These are phyloP conservation scores for Sporothrix curviconia DNA, from an alignment of 2,329 filamentous ascomycete species.

Conservation along the genomic window DNA sequence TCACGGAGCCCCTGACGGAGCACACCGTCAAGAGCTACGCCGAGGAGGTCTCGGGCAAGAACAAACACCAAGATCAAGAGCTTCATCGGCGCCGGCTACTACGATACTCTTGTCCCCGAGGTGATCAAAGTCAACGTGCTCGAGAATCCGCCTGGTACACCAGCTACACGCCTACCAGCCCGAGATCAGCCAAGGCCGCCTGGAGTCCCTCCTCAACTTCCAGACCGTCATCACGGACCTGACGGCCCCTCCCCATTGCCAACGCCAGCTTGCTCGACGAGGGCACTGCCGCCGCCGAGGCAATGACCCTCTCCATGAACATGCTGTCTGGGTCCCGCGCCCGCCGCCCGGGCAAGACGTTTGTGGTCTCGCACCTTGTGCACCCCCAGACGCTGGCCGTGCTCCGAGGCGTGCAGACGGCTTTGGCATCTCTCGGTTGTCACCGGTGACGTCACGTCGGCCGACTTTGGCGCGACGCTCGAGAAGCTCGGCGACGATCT, in stretches of 20 bases:
- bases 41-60: conserved; percentile 29
- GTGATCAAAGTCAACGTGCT: conserved; percentile 91
- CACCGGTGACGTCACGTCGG: conserved; percentile 62
- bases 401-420: conserved; percentile 79
- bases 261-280: conserved; percentile 91
- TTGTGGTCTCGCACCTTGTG: conserved; percentile 72
- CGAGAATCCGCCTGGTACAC: conserved; percentile 95
- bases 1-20: conserved; percentile 47
- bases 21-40: conserved; percentile 47
- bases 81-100: conserved; percentile 85
- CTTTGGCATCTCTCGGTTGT: conserved; percentile 81
- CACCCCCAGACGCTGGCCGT: conserved; percentile 84
- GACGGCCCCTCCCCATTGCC: conserved; percentile 76
- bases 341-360: conserved; percentile 71
- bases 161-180: conserved; percentile 94
- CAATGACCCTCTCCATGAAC: conserved; percentile 88
- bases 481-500: conserved; percentile 72
- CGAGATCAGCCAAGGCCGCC: conserved; percentile 89
- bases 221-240: conserved; percentile 88
- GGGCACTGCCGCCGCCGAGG: conserved; percentile 86
- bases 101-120: conserved; percentile 74
- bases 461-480: conserved; percentile 55
- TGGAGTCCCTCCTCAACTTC: conserved; percentile 91
- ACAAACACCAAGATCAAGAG: conserved; percentile 45
- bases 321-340: conserved; percentile 63